These are phyloP conservation scores for Simplicillium aogashimaense DNA, from an alignment of 2,329 filamentous ascomycete genomes.

Conservation along the genomic window DNA sequence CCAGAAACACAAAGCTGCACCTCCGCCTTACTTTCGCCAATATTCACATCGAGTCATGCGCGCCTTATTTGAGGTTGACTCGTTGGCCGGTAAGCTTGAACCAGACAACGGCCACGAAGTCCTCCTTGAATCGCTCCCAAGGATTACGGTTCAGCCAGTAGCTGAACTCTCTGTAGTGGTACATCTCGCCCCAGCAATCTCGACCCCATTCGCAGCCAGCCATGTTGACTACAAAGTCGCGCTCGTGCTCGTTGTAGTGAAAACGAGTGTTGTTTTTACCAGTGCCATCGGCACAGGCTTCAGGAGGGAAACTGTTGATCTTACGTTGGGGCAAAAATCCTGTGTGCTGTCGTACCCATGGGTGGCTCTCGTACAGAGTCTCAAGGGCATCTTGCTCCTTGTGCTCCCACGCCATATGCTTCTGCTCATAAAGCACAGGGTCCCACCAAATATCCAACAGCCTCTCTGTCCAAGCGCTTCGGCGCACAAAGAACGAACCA, in stretches of 20 bases:
- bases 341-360: conserved; percentile 83
- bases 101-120: conserved; percentile 50
- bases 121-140: conserved; percentile 71
- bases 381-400: conserved; percentile 96
- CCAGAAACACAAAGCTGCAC: too few relatives aligned
- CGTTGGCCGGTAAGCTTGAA: conserved; percentile 53
- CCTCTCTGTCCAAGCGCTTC: conserved; percentile 82
- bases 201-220: conserved; percentile 94
- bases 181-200: conserved; percentile 98
- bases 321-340: conserved; percentile 84
- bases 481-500: conserved; percentile 84
- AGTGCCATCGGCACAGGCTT: conserved; percentile 68
- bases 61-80: conserved; percentile 35
- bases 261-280: conserved; percentile 60
- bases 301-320: conserved; percentile 89
- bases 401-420: conserved; percentile 98
- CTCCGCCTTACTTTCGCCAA: too few relatives aligned
- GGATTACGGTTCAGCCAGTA: conserved; percentile 76
- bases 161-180: conserved; percentile 84
- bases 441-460: conserved; percentile 98
- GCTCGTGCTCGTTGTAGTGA: conserved; percentile 77
- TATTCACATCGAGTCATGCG: background rate
- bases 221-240: conserved; percentile 97
- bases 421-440: conserved; percentile 92
- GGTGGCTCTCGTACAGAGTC: conserved; percentile 81